Evolutionary conservation across 441 rosid genomes (phyloP), one percentile per base, ranked within the genome.

Genomic region (Corymbia citriodora): DNA sequence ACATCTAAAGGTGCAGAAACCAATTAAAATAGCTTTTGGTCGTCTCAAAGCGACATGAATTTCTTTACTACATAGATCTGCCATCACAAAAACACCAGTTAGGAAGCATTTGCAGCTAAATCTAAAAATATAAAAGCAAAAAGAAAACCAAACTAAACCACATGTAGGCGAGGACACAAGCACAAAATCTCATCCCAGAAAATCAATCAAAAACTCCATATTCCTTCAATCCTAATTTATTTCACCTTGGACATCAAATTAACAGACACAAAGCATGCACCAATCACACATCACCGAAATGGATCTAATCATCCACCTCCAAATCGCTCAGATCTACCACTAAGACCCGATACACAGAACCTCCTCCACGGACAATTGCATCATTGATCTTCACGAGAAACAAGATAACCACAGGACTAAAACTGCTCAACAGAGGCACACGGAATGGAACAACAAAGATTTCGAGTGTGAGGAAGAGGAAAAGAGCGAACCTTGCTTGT

Each of bases 401-500:
- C 65, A 5, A 59, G 7, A 59, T 59, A 33, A 59, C 1, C 31
- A 16, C 68, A 48, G 23, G 6, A 70, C 48, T 12, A 33, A 13
- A 55, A 11, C 48, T 25, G 65, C 65, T 59, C 65, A 27, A 27
- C 12, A 27, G 5, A 11, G 13, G 65, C n/a, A 10, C 53, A 4
- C 50, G 16, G 21, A 11, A 53, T 2, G 13, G 9, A 21, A 1
- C 83, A 2, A 88, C 13, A 65, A 33, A 23, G 31, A 48, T 4
- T 57, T 11, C 29, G 21, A 63, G n/a, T 4, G 50, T 52, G 50
- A 4, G 50, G 50, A 48, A 48, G 50, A 48, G 50, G 50, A 48
- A 48, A 48, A 48, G 70, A 31, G 53, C n/a, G 23, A 17, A 97
- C 99, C 99, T 94, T 97, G 98, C 90, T 97, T 97, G 94, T 97